Evolutionary conservation across 257 asterid species (phyloP), one percentile per base, ranked within the genome.

Genomic region (Galeopsis tetrahit): DNA sequence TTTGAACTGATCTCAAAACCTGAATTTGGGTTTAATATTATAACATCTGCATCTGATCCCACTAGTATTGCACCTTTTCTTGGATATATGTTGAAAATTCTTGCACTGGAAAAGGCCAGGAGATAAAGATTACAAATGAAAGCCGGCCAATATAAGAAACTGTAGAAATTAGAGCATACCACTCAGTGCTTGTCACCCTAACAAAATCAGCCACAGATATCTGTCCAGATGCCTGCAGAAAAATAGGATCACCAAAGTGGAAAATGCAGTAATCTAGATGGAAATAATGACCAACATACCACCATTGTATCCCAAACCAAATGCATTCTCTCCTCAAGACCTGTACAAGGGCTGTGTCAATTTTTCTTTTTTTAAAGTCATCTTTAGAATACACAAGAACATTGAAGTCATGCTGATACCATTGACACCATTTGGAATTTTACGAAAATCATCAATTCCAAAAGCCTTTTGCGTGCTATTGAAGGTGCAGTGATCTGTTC

Each of bases 301-400:
- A 94, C 99, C 99, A 91, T 85, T 15, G 96, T 80, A 69, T 94
- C 97, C 99, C 99, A 94, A 80, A 89, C 85, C 79, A 94, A 77
- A 80, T 91, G 97, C 97, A 94, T 91, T 82, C 97, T 88, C 88
- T 94, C 99, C 86, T 94, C 99, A 49, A 94, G 83, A 70, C 98
- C 98, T 91, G 73, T 53, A 56, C n/a, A 66, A 63, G n/a, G 13
- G 58, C 5, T 62, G 60, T 51, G 6, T 62, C 51, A n/a, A 61
- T 56, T 21, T 21, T 21, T n/a, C n/a, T 21, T 21, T 21, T 21
- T 21, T 21, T 21, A 21, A 21, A 32, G 33, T 64, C 67, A 31
- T 69, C 49, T 42, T 63, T 6, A 56, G 66, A 64, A 52, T 66
- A 65, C 64, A 51, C 3, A 15, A 48, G 51, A 66, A 60, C 7